Base-by-base conservation (phyloP, 176 grass and related monocot genomes). In the Carex cristatella region DNA sequence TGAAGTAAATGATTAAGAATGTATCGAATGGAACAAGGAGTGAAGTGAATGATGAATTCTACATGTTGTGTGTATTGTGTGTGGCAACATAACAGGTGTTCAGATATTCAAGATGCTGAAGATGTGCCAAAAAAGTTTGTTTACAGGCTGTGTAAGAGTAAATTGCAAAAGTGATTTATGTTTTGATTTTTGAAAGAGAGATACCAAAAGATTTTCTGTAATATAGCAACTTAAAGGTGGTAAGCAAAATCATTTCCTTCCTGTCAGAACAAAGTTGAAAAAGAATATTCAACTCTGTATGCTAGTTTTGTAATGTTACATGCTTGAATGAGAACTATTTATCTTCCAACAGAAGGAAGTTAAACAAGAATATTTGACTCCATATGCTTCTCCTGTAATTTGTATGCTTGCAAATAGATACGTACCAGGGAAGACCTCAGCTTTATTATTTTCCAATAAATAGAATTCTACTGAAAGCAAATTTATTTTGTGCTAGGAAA, bases 81-180 rank as follows among this genome's bases (percentile, higher is more conserved):
- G 62, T 97, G 94, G 88, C 87, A 91, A 78, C 94, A 97, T 82
- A 92, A 92, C 31, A 92, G 90, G 82, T 97, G 94, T 62, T 83
- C 83, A 71, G 87, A 92, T 18, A 92, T 97, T 67, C 83, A 85
- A 80, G 92, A 97, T 70, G 85, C 86, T 31, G 88, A 89, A 60
- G 77, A 94, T 70, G 88, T 94, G 55, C 94, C 92, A n/a, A 67
- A 63, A 18, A 82, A 86, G 79, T 94, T 85, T 82, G 70, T 92
- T 42, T 97, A 92, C 86, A 69, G 55, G 65, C n/a, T 73, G n/a
- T 97, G 94, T 90, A 86, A 79, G 79, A 33, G 15, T 72, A 44
- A 3, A 48, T 67, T 4, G 31, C 70, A 28, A 10, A 23, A 51
- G 40, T 67, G 31, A 74, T 49, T 49, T 49, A 1, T 18, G n/a